A percentile compares a stretch with the other conserved stretches of the same genome.
Conservation (phyloP, 2,329 filamentous ascomycete species). For the Orbilia quercus region DNA sequence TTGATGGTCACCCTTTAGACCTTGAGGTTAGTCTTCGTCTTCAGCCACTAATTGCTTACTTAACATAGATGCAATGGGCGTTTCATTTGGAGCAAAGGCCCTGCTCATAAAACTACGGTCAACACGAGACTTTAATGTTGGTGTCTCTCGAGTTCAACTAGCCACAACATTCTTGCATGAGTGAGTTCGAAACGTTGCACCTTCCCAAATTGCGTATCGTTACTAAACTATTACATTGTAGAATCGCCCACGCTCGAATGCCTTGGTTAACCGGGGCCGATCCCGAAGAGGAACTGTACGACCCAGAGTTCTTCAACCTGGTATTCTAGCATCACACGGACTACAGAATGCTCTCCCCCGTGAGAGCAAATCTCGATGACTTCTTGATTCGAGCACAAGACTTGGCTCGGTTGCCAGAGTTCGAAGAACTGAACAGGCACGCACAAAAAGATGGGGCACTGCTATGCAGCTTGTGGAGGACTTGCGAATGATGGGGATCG, state of each 20-base stretch:
- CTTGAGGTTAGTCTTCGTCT: too few species aligned
- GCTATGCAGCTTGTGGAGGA: neutral
- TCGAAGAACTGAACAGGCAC: neutral
- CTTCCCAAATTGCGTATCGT: neutral
- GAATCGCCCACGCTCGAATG: neutral
- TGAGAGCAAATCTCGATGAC: neutral
- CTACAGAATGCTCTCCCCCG: conserved; percentile 9
- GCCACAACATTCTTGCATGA: neutral
- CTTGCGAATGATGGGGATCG: neutral
- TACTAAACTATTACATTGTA: neutral
- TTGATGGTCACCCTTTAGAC: too few species aligned
- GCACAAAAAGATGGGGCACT: neutral
- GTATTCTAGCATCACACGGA: conserved; percentile 1
- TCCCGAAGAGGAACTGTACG: neutral
- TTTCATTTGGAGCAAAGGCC: too few species aligned
- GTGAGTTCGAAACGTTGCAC: neutral
- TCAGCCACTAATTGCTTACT: too few species aligned
- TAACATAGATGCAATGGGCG: too few species aligned
- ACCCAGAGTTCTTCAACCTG: neutral
- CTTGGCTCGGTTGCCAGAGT: neutral
- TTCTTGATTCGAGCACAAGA: neutral
- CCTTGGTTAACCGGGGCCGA: neutral
- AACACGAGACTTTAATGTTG: neutral
- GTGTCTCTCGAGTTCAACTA: neutral
- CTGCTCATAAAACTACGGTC: too few species aligned